Evolutionary conservation across 495 filamentous ascomycete genomes (phyloP).

Genomic region (Talaromyces thailandensis): DNA sequence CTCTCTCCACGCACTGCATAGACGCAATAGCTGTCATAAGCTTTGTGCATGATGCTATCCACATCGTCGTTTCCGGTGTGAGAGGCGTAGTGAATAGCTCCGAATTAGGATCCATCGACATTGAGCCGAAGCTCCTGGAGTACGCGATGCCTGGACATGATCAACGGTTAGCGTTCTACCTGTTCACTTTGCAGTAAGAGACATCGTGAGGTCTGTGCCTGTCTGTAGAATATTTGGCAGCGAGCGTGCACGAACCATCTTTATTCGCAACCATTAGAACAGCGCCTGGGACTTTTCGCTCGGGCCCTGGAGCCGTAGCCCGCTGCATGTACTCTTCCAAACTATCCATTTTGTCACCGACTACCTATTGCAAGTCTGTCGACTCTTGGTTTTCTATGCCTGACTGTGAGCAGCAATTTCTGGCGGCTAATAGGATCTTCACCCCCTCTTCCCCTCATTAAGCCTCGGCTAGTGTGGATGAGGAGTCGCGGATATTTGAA

Average conservation of each 20-base stretch:
- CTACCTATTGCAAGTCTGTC: not conserved
- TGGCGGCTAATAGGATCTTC: not conserved
- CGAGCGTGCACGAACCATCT: not conserved
- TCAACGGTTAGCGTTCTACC: not conserved
- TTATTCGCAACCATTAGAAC: not conserved
- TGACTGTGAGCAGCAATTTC: not conserved
- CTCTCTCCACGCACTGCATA: slow-evolving; percentile 49
- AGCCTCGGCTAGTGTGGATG: not conserved
- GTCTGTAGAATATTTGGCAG: not conserved
- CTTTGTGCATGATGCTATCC: slow-evolving; percentile 48
- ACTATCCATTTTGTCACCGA: not conserved
- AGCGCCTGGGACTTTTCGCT: not conserved
- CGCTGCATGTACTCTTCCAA: not conserved
- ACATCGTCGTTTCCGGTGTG: slow-evolving; percentile 33
- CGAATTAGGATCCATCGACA: not conserved
- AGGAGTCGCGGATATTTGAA: not conserved
- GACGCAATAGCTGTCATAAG: slow-evolving; percentile 39
- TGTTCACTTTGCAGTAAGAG: not conserved
- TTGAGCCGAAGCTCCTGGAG: not conserved
- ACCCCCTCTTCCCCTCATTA: not conserved
- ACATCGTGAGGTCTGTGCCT: not conserved
- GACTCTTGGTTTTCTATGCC: not conserved
- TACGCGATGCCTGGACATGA: not conserved
- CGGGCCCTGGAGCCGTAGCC: not conserved
- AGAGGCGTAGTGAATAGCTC: not conserved